A percentile compares a stretch with the other conserved stretches of the same genome.
Evolutionary conservation across 1,284 basidiomycete genomes (phyloP).

Genomic region (Chondrostereum purpureum): DNA sequence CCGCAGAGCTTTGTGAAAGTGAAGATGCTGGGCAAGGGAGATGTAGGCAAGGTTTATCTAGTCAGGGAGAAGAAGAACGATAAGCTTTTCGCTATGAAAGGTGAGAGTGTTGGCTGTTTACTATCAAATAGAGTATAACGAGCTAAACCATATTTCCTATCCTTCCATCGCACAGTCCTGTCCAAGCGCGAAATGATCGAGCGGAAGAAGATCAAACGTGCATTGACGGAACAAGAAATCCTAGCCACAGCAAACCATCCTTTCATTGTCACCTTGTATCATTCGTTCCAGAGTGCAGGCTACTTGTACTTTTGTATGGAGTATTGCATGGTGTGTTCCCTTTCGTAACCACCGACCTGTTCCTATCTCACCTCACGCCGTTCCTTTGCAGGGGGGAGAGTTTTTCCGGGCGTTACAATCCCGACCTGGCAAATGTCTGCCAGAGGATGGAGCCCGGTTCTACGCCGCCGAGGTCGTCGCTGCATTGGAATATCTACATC

Average conservation of each 20-base stretch:
- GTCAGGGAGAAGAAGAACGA: slow-evolving; percentile 93
- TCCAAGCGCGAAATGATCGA: slow-evolving; percentile 99
- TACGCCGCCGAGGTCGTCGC: slow-evolving; percentile 99
- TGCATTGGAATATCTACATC: slow-evolving; percentile 95
- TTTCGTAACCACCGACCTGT: not conserved
- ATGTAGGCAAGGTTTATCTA: slow-evolving; percentile 94
- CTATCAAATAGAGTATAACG: slow-evolving; percentile 9
- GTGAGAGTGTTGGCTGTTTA: slow-evolving; percentile 39
- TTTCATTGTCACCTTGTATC: slow-evolving; percentile 95
- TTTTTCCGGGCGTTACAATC: slow-evolving; percentile 97
- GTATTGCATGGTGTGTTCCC: slow-evolving; percentile 91
- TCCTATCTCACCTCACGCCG: not conserved
- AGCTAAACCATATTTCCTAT: slow-evolving; percentile 13
- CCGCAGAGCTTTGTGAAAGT: slow-evolving; percentile 91
- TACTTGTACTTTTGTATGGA: slow-evolving; percentile 98
- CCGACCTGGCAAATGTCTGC: slow-evolving; percentile 90
- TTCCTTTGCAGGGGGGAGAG: slow-evolving; percentile 63
- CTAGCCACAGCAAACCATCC: slow-evolving; percentile 94
- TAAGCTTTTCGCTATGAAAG: slow-evolving; percentile 96
- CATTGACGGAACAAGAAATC: slow-evolving; percentile 94
- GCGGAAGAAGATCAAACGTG: slow-evolving; percentile 96
- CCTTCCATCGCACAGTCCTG: slow-evolving; percentile 54
- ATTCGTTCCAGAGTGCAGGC: slow-evolving; percentile 96
- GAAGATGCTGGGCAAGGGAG: slow-evolving; percentile 92
- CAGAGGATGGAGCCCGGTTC: slow-evolving; percentile 93